These are phyloP conservation scores for Trametes gibbosa DNA, from an alignment of 768 basidiomycete genomes.

Conservation along the genomic window DNA sequence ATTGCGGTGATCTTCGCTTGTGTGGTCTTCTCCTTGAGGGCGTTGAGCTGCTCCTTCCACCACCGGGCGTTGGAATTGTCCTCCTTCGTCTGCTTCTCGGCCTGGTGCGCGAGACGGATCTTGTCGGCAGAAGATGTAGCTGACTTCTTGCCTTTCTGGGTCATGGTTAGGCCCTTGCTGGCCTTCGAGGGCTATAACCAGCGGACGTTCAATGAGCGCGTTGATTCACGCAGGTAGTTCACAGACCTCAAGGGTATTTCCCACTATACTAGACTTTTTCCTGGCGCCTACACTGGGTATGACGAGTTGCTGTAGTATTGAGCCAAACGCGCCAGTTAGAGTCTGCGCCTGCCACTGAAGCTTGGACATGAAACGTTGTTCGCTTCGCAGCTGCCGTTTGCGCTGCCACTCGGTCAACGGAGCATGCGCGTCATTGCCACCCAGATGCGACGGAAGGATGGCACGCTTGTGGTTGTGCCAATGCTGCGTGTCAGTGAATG, in stretches of 20 bases:
- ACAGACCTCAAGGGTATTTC: no score
- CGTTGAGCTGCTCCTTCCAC: slow-evolving; percentile 50
- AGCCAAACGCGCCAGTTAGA: slow-evolving; percentile 61
- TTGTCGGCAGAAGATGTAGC: slow-evolving; percentile 37
- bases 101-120: slow-evolving; percentile 44
- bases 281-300: slow-evolving; percentile 39
- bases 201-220: not conserved
- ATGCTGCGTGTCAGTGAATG: slow-evolving; percentile 52
- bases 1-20: slow-evolving; percentile 34
- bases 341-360: slow-evolving; percentile 61
- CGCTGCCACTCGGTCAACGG: slow-evolving; percentile 36
- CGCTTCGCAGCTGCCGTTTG: slow-evolving; percentile 35
- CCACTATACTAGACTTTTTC: not conserved
- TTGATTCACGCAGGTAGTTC: no score
- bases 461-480: slow-evolving; percentile 55
- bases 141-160: slow-evolving; percentile 30
- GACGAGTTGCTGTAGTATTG: slow-evolving; percentile 47
- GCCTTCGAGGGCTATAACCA: not conserved
- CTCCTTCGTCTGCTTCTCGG: slow-evolving; percentile 43
- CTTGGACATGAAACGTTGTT: slow-evolving; percentile 58
- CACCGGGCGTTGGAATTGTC: slow-evolving; percentile 43
- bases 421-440: slow-evolving; percentile 39
- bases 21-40: slow-evolving; percentile 34
- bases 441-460: slow-evolving; percentile 53
- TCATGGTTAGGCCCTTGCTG: not conserved